Evolutionary conservation across 1,139 yeast species (phyloP), one percentile per base, ranked within the genome.

Genomic region (Taiozyma onychis): DNA sequence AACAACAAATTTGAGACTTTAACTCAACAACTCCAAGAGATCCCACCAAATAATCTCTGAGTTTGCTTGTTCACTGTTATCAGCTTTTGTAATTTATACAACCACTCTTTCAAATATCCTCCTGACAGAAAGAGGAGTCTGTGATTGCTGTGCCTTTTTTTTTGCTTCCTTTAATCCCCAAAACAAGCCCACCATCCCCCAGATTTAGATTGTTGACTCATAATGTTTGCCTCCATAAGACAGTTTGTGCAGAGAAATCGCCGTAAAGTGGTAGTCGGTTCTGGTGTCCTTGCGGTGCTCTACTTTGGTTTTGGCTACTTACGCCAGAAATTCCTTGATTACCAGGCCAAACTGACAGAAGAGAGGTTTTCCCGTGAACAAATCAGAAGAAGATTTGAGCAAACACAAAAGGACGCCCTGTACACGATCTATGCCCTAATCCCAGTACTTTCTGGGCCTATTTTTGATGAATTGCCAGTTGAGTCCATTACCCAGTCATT

Each of bases 361-460:
- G 95, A 89, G 68, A 78, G 85, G 51, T 80, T 85, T 53, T 85
- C 90, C 48, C 81, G 85, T 60, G 96, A 88, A 62, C 95, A 87
- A 60, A 85, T 85, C 50, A 55, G 62, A 34, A 51, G 61, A 30
- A 44, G 63, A 54, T 93, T 90, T 63, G 82, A 86, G 49, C 97
- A 90, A 70, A 93, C 97, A 22, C 98, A 91, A 64, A 85, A 85
- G 60, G 98, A 93, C 69, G 88, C 97, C 47, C 77, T 88, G 50
- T 83, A 83, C 68, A 91, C 98, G 0, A 81, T 91, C 52, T 75
- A 88, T 65, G 93, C 96, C 10, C 75, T 93, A 57, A 72, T 89
- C 49, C 96, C 97, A 0, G 88, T 88, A 16, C 73, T 91, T 51
- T 76, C 85, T 6, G 75, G 77, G 24, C 89, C 88, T 27, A 77